Base-by-base conservation (phyloP, 176 grass and related monocot species). In the Musa troglodytarum region DNA sequence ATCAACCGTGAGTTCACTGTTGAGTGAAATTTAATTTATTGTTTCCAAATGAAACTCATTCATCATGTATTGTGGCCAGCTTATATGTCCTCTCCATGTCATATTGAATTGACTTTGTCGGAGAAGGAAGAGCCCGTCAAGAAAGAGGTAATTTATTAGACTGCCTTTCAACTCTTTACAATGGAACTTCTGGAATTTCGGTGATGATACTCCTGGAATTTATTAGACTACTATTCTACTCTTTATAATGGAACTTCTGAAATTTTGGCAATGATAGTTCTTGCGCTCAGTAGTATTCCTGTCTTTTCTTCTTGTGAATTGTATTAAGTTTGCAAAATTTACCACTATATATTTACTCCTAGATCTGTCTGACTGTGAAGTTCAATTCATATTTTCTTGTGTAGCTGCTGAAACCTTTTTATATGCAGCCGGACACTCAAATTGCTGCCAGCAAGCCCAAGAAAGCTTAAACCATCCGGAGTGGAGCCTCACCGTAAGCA, bases 1-100 rank as follows among this genome's bases (percentile, higher is more conserved):
- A 90, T 87, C 63, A 87, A 86, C 29, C 76, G 85, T 87, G 81
- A 23, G 88, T 80, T 84, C 6, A 34, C 68, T 9, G 8, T 53
- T 16, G 52, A 14, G 2, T 19, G 53, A 43, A 43, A 11, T 78
- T 22, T 23, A 57, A 54, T 21, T 62, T 14, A 67, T 9, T 43
- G 10, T 57, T 57, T 57, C 54, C 17, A 15, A 6, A 1, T 19
- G 12, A 57, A 12, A 72, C 14, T 54, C 9, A 53, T 53, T 52
- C 8, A 3, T 23, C 19, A 53, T 53, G 8, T 13, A 21, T 22
- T 14, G 2, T 72, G n/a, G 8, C 69, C 69, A 72, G 69, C 50
- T 72, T 72, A 72, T 22, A 53, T 72, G 69, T 72, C 69, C 19
- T 72, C 69, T 22, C 69, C 69, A 13, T 72, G 69, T 53, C 69